These are phyloP conservation scores for Schizophyllum commune DNA, from an alignment of 1,284 basidiomycete species.

Conservation along the genomic window DNA sequence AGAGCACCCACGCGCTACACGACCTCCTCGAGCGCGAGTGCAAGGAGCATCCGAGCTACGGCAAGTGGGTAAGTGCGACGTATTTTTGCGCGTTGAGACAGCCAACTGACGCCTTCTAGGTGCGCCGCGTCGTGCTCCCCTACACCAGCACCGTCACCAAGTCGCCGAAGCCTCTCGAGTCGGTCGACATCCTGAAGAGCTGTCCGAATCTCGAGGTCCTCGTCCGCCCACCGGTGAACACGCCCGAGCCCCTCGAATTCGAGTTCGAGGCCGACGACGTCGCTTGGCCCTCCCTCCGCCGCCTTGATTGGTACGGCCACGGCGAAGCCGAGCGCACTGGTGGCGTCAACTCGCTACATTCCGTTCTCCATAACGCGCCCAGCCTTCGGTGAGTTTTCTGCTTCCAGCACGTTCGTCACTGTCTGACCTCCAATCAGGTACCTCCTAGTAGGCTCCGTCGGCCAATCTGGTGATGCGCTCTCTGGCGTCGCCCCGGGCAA, in stretches of 20 bases:
- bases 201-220: conserved; percentile 50
- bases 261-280: conserved; percentile 39
- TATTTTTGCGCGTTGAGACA: neutral
- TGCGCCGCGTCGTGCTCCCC: conserved; percentile 51
- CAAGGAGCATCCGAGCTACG: conserved; percentile 19
- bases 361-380: conserved; percentile 45
- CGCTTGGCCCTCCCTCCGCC: conserved; percentile 41
- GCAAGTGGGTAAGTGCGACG: conserved; percentile 25
- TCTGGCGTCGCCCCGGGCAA: conserved; percentile 18
- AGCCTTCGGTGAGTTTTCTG: conserved; percentile 25
- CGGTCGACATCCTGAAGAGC: conserved; percentile 36
- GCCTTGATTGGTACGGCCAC: conserved; percentile 63
- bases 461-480: conserved; percentile 19
- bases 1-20: conserved; percentile 23
- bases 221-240: conserved; percentile 33
- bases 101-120: conserved; percentile 20
- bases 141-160: conserved; percentile 43
- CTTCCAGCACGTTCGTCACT: neutral
- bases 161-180: conserved; percentile 22
- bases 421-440: conserved; percentile 22
- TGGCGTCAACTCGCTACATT: conserved; percentile 53
- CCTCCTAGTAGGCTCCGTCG: conserved; percentile 47
- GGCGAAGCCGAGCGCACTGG: conserved; percentile 52
- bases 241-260: conserved; percentile 25
- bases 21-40: conserved; percentile 19